A percentile compares a stretch with the other conserved stretches of the same genome.
Conservation (phyloP, 805 yeast species). For the Spathaspora passalidarum region DNA sequence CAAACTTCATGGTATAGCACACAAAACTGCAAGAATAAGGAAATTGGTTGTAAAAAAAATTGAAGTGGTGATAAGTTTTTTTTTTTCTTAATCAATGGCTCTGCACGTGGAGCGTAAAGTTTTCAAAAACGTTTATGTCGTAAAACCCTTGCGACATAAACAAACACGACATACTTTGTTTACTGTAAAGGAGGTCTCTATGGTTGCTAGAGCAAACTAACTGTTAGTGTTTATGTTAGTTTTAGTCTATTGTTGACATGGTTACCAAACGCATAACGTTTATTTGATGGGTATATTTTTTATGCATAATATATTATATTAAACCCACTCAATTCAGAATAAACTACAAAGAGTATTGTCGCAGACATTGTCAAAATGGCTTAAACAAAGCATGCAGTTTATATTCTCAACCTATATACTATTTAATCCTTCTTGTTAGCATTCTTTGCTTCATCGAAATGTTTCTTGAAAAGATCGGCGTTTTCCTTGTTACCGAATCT, state of each 20-base stretch:
- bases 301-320: no score
- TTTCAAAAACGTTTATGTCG: not conserved
- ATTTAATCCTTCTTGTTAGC: conserved; percentile 5
- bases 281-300: no score
- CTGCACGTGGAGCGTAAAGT: conserved; percentile 1
- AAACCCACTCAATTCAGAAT: no score
- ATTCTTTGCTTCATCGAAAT: conserved; percentile 81
- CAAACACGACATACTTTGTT: no score
- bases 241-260: not conserved
- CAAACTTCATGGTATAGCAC: conserved; percentile 65
- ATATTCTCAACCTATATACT: conserved; percentile 2
- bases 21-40: not conserved
- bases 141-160: not conserved
- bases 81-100: not conserved
- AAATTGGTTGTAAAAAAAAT: not conserved
- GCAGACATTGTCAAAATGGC: not conserved
- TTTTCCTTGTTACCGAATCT: conserved; percentile 90
- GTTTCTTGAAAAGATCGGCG: conserved; percentile 93
- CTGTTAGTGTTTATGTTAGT: not conserved
- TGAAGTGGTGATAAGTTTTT: not conserved
- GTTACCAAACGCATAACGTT: no score
- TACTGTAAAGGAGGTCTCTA: not conserved
- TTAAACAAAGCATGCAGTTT: not conserved
- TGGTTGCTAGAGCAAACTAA: no score
- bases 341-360: no score